A percentile compares a stretch with the other conserved stretches of the same genome.
Conservation (phyloP, 257 asterid genomes). For the Capsicum baccatum region DNA sequence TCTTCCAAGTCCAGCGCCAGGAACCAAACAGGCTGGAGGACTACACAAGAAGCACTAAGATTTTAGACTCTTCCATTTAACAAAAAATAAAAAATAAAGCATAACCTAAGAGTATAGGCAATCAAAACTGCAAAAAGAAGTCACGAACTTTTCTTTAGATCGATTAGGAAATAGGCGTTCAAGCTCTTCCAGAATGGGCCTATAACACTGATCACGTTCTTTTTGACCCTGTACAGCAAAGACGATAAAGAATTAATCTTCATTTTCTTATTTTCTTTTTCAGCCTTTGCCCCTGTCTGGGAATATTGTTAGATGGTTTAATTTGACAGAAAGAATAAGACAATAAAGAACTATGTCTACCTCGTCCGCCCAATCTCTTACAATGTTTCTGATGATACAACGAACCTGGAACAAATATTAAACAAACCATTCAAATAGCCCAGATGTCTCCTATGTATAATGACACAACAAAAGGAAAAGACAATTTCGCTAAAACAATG, state of each 20-base stretch:
- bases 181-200: conserved; percentile 90
- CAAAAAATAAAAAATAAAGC: conserved; percentile 22
- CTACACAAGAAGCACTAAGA: conserved; percentile 46
- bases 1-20: conserved; percentile 99
- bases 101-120: not conserved
- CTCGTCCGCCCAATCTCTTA: conserved; percentile 99
- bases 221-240: conserved; percentile 66
- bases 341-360: conserved; percentile 46
- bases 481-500: not conserved
- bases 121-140: not conserved
- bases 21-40: conserved; percentile 92
- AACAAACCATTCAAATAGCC: conserved; percentile 10
- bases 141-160: conserved; percentile 55
- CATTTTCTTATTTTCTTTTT: not conserved
- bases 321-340: conserved; percentile 22
- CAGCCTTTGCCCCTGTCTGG: not conserved
- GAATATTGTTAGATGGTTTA: not conserved
- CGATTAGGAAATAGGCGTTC: conserved; percentile 72
- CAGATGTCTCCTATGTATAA: not conserved
- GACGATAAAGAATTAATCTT: conserved; percentile 16
- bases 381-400: conserved; percentile 90
- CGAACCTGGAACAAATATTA: conserved; percentile 64
- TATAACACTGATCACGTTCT: conserved; percentile 93
- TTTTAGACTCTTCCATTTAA: conserved; percentile 41
- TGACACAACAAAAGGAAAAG: not conserved